Conservation (phyloP, 768 basidiomycete genomes). For the Cyathus striatus region DNA sequence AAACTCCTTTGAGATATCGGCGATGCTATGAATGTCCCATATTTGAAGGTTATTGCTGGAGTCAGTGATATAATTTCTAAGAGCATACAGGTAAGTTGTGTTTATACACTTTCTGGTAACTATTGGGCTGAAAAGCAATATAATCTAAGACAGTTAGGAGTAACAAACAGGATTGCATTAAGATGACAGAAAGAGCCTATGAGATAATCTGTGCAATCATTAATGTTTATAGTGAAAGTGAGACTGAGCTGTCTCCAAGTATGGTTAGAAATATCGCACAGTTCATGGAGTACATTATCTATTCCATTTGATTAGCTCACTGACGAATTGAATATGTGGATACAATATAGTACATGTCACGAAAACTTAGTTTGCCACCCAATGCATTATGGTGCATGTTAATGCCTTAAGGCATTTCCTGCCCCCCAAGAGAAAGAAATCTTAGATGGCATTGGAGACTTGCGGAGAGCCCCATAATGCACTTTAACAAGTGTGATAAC, state of each 20-base stretch:
- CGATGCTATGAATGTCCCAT: neutral
- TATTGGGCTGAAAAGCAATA: neutral
- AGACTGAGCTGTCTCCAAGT: neutral
- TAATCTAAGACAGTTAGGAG: neutral
- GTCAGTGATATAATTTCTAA: neutral
- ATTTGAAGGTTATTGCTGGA: neutral
- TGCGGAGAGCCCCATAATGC: too few relatives aligned
- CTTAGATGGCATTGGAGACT: too few relatives aligned
- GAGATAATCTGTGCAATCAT: neutral
- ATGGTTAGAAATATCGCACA: neutral
- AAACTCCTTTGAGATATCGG: constrained; percentile 8
- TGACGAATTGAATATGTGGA: too few relatives aligned
- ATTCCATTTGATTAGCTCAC: neutral
- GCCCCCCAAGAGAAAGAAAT: too few relatives aligned
- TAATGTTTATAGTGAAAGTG: neutral
- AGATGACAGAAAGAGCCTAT: neutral
- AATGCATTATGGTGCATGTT: too few relatives aligned
- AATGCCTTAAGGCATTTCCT: too few relatives aligned
- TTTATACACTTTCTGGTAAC: too few relatives aligned
- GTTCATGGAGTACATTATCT: neutral
- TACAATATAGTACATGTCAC: too few relatives aligned
- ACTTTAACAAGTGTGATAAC: too few relatives aligned
- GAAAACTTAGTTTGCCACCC: too few relatives aligned
- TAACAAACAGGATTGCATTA: neutral
- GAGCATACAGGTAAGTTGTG: neutral